Evolutionary conservation across 129 eudicot genomes (phyloP), one percentile per base, ranked within the genome.

Genomic region (Helichrysum umbraculigerum): DNA sequence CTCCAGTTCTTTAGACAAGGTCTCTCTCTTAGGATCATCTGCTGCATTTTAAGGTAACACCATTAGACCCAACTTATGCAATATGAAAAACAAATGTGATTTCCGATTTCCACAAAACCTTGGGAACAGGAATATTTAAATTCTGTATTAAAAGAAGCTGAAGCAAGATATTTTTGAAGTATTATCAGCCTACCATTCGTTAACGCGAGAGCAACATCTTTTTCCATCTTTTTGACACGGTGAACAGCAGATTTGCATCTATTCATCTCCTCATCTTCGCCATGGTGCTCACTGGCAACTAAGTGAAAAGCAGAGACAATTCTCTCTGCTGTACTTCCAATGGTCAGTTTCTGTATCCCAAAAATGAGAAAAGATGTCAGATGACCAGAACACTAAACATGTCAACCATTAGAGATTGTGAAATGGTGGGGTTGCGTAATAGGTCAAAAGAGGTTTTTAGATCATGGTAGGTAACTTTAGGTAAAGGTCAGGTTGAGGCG

Each of bases 251-350:
- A 85, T 83, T 88, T 90, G 91, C 98, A 93, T 81, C 84, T 90
- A 71, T 65, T 82, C 96, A 88, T 88, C 81, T 82, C 91, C 76
- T 84, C 90, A 64, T 88, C 96, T 90, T 93, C 98, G 25, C 69
- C 86, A 75, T 81, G 56, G 68, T 88, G 91, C 71, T 93, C 98
- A 77, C 88, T 87, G 63, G 84, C 83, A 57, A 88, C 98, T 70
- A 80, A 82, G 78, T 93, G 92, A 82, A 85, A 88, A 39, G 97
- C 96, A 59, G 98, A 90, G 42, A 93, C 97, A 37, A 93, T 90
- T 86, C 87, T 93, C 71, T 93, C 97, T 4, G 89, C 89, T 69
- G 87, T 67, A 51, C 96, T 89, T 61, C 98, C 98, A 47, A 90
- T 77, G 47, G 91, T 86, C 79, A 93, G 76, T 88, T 90, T 93